phyloP scores from a whole-genome alignment of 305 asterid species.

The Fraxinus angustifolia region DNA sequence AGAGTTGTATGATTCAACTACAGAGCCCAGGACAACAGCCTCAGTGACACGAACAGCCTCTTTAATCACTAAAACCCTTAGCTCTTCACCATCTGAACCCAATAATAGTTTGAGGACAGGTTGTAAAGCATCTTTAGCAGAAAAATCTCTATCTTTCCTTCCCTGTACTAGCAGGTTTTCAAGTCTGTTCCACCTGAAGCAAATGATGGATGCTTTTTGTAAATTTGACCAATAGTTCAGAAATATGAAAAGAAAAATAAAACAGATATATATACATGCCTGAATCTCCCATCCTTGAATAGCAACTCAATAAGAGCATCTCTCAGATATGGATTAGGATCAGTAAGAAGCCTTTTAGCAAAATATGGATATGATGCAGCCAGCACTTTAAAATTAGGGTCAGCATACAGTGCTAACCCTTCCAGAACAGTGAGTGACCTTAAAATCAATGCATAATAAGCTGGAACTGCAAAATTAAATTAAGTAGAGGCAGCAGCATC shows the following conservation, averaged over 20 bases:
- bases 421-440: conserved; percentile 98
- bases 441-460: conserved; percentile 93
- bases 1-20: conserved; percentile 64
- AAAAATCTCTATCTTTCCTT: conserved; percentile 78
- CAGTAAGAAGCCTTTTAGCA: conserved; percentile 97
- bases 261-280: conserved; percentile 45
- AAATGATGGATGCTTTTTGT: conserved; percentile 23
- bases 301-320: conserved; percentile 98
- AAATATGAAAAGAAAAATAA: conserved; percentile 7
- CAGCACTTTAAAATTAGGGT: conserved; percentile 93
- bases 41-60: conserved; percentile 86
- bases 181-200: conserved; percentile 93
- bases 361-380: conserved; percentile 99
- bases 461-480: conserved; percentile 75
- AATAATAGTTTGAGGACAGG: conserved; percentile 87
- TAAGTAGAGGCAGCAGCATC: conserved; percentile 23
- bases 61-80: conserved; percentile 77
- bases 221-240: conserved; percentile 17
- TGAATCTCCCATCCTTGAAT: conserved; percentile 94
- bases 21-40: conserved; percentile 75
- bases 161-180: conserved; percentile 95
- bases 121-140: conserved; percentile 92
- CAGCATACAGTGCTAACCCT: conserved; percentile 96
- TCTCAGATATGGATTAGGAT: conserved; percentile 97
- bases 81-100: conserved; percentile 80